phyloP scores from a whole-genome alignment of 129 eudicot species.

The Solidago caesia region DNA sequence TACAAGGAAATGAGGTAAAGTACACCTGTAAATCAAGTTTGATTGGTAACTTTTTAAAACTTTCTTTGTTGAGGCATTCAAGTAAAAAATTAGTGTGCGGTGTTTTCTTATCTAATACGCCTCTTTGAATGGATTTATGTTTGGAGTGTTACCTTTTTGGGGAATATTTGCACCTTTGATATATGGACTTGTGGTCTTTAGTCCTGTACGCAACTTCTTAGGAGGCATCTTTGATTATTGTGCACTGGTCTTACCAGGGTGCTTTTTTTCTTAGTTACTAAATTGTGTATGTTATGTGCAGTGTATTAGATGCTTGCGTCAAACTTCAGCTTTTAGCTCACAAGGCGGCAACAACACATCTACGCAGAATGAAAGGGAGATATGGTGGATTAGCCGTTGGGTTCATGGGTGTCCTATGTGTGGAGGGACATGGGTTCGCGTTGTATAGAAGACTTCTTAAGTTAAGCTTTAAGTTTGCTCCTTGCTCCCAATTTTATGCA shows the following conservation, averaged over 20 bases:
- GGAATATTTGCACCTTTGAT: neutral
- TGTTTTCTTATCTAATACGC: neutral
- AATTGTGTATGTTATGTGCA: slow-evolving; percentile 36
- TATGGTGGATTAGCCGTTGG: slow-evolving; percentile 98
- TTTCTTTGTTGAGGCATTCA: neutral
- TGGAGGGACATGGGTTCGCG: slow-evolving; percentile 99
- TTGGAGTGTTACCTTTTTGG: neutral
- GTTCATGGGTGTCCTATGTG: slow-evolving; percentile 96
- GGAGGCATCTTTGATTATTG: neutral
- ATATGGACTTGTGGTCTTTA: neutral
- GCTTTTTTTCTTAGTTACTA: slow-evolving; percentile 8
- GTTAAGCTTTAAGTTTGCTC: slow-evolving; percentile 24
- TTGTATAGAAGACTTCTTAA: slow-evolving; percentile 45
- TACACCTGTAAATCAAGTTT: neutral
- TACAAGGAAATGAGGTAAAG: neutral
- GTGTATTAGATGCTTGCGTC: slow-evolving; percentile 97
- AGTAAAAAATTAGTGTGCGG: neutral
- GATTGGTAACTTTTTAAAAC: neutral
- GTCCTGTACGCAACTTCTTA: neutral
- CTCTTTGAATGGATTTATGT: neutral
- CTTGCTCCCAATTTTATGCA: slow-evolving; percentile 5
- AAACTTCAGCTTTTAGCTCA: slow-evolving; percentile 84
- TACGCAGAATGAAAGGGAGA: slow-evolving; percentile 68
- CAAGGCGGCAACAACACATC: slow-evolving; percentile 48
- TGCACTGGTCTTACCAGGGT: neutral